Percentiles rank a stretch among this genome's conserved stretches.
Evolutionary conservation across 768 basidiomycete species (phyloP).

Genomic region (Russula sp.): DNA sequence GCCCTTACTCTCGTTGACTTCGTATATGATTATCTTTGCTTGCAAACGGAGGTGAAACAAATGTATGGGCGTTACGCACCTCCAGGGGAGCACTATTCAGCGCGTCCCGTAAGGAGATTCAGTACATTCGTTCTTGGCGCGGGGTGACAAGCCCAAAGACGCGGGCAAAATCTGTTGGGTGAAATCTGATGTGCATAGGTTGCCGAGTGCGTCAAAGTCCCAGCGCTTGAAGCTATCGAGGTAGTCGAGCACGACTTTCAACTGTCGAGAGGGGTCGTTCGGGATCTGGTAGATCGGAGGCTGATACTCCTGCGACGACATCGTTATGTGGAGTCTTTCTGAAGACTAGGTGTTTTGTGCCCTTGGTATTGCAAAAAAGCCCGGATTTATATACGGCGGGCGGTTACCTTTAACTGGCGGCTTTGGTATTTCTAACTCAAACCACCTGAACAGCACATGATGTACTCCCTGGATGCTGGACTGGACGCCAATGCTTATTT

Average conservation of each 20-base stretch:
- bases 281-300: neutral
- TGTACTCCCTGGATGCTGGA: no score
- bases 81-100: neutral
- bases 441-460: no score
- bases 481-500: no score
- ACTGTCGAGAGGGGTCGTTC: neutral
- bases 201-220: slow-evolving; percentile 1
- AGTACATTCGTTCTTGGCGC: neutral
- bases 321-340: neutral
- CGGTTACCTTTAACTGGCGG: no score
- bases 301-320: neutral
- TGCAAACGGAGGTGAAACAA: neutral
- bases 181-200: neutral
- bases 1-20: neutral
- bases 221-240: neutral
- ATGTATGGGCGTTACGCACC: neutral
- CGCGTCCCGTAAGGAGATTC: neutral
- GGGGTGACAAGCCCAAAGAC: neutral
- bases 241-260: neutral
- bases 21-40: neutral
- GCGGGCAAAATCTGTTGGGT: neutral
- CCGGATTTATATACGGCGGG: no score
- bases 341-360: neutral
- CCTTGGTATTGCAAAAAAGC: neutral
- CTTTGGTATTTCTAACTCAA: no score